phyloP scores from a whole-genome alignment of 2,329 filamentous ascomycete species.

The Aureobasidium sp. region DNA sequence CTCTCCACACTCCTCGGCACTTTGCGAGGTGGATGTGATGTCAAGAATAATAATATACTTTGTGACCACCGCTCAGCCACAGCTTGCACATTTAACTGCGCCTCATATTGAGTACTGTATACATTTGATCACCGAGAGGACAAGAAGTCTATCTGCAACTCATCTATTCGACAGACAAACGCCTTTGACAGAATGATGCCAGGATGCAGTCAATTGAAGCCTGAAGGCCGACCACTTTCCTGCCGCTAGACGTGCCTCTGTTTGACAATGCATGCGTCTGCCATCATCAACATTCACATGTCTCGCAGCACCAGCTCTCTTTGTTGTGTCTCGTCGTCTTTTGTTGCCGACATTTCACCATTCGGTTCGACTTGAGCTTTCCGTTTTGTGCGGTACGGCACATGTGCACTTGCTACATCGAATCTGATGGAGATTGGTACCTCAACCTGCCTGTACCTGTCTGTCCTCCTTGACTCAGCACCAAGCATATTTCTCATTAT shows the following conservation, averaged over 20 bases:
- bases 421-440: not conserved
- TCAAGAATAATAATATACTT: conserved; percentile 8
- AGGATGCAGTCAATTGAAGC: not conserved
- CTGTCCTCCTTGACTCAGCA: conserved; percentile 40
- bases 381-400: not conserved
- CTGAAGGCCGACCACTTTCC: not conserved
- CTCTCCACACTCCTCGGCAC: not conserved
- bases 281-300: not conserved
- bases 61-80: conserved; percentile 1
- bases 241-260: not conserved
- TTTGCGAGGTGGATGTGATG: not conserved
- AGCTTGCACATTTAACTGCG: not conserved
- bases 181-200: not conserved
- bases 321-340: not conserved
- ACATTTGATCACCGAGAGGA: not conserved
- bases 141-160: not conserved
- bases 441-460: not conserved
- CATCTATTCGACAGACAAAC: not conserved
- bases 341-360: not conserved
- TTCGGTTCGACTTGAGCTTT: not conserved
- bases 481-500: conserved; percentile 73
- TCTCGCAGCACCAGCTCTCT: not conserved
- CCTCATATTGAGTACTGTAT: not conserved
- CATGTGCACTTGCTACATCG: not conserved
- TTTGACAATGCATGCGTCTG: not conserved